phyloP scores from a whole-genome alignment of 2,329 filamentous ascomycete species.

The Trichoderma hamatum region DNA sequence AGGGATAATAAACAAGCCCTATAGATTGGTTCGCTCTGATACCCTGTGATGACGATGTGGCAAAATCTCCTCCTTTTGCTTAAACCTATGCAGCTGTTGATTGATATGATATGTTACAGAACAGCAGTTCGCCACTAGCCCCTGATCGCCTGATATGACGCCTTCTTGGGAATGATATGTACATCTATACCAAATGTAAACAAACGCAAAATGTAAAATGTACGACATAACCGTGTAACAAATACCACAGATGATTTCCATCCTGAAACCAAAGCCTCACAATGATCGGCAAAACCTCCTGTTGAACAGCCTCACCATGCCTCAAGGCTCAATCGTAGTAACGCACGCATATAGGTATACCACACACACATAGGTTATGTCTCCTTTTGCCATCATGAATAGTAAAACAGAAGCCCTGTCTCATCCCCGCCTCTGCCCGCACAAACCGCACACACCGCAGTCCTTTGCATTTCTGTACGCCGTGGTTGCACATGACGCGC shows the following conservation, averaged over 20 bases:
- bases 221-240: neutral
- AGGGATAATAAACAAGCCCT: neutral
- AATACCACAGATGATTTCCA: neutral
- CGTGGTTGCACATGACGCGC: conserved; percentile 56
- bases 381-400: neutral
- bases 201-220: neutral
- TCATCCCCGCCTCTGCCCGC: conserved; percentile 50
- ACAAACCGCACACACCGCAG: conserved; percentile 70
- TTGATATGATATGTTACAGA: neutral
- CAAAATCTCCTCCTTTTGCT: neutral
- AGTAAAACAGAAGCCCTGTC: neutral
- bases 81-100: neutral
- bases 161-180: neutral
- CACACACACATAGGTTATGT: no score
- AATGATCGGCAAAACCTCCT: neutral
- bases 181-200: neutral
- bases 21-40: neutral
- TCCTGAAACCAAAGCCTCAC: neutral
- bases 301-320: conserved; percentile 28
- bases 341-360: neutral
- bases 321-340: neutral
- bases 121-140: conserved; percentile 1
- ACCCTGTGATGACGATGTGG: conserved; percentile 11
- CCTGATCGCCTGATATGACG: neutral
- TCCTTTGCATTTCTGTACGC: conserved; percentile 71